Evolutionary conservation across 805 yeast genomes (phyloP).

Genomic region (Barnettozyma salicaria): DNA sequence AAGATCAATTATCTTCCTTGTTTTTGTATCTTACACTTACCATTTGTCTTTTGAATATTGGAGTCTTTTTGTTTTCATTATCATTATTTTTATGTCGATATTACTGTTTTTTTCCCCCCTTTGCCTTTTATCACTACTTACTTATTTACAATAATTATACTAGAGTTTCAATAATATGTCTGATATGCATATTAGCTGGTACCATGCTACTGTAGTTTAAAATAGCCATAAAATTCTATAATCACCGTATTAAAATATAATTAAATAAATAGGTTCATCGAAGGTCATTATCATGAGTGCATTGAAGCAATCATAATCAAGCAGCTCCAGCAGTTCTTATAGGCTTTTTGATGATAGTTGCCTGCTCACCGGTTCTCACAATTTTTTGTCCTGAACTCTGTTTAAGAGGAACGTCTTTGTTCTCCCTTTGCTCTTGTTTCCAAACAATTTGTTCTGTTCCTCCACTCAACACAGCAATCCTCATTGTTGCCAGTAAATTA

Average conservation of each 20-base stretch:
- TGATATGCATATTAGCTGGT: no score
- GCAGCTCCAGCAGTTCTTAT: constrained; percentile 59
- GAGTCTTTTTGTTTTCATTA: no score
- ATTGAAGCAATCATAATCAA: constrained; percentile 12
- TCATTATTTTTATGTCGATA: not conserved
- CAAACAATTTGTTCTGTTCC: constrained; percentile 80
- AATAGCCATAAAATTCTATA: no score
- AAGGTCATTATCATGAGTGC: not conserved
- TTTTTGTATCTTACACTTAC: no score
- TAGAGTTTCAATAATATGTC: no score
- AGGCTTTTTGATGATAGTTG: constrained; percentile 38
- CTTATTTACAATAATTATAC: not conserved
- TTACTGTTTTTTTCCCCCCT: not conserved
- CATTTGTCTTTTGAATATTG: no score
- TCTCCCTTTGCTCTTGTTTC: constrained; percentile 64
- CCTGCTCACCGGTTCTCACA: constrained; percentile 58
- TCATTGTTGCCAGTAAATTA: constrained; percentile 86
- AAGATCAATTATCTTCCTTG: no score
- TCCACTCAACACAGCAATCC: constrained; percentile 79
- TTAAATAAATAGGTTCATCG: no score
- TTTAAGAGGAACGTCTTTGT: constrained; percentile 54
- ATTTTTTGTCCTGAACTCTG: constrained; percentile 50
- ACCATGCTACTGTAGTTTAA: no score
- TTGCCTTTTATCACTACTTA: not conserved
- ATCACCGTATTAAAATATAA: no score